Base-by-base conservation (phyloP, 306 rosid species). In the Castanea sativa region DNA sequence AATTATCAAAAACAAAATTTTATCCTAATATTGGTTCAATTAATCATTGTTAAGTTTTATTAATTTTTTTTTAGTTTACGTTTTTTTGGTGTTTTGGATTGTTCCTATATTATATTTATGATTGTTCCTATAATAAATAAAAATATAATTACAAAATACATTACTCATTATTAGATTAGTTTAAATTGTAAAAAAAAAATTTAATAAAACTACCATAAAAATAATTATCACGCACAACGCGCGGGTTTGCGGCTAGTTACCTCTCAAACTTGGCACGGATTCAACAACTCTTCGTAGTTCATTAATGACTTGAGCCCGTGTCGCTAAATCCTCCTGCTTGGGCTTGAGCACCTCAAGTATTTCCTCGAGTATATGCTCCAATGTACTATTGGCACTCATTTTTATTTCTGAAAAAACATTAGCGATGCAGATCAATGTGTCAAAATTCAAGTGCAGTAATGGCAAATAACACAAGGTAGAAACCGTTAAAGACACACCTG, bases 211-310 rank as follows among this genome's bases (percentile, higher is more conserved):
- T 1, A 23, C 23, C 23, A 23, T 23, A 23, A 23, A 23, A 23
- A 23, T 23, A 23, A 23, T 23, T 23, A 23, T 23, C 23, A 23
- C 23, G 23, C 23, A 23, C 23, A 23, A 23, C 23, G 23, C 1
- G 23, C 23, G 23, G 23, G 23, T 23, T 23, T 1, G 23, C 23
- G 1, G 23, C 23, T 23, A 23, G 23, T 55, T 55, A 85, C 97
- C 96, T 89, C 96, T 88, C 73, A 95, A 83, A 76, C 73, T 85
- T 58, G 84, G 90, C 61, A 91, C 55, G 20, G 95, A 84, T 76
- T 73, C 73, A 69, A 86, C 88, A 74, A 82, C 74, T 80, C 51
- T 61, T 61, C 64, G 84, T 55, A 95, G 41, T 77, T 86, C 92
- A 7, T 60, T 72, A 73, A 91, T 80, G 18, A 93, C 80, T 71